Conservation (phyloP, 176 grass and related monocot species). For the Aegilops tauschii region DNA sequence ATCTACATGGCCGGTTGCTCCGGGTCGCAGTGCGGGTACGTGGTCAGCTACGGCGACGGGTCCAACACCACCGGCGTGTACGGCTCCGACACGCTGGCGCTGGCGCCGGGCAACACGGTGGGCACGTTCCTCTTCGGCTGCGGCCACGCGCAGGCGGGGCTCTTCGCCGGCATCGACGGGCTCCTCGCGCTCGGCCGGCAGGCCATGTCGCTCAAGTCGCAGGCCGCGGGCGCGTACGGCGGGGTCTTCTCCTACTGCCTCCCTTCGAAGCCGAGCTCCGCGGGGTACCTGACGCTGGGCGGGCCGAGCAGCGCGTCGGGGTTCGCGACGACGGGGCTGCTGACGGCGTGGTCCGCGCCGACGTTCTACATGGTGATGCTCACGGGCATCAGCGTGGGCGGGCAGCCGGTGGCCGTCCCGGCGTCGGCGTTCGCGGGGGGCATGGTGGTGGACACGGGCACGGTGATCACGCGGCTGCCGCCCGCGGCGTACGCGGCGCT, state of each 20-base stretch:
- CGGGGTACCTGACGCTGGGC: conserved; percentile 73
- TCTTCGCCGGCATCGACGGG: conserved; percentile 53
- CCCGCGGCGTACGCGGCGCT: conserved; percentile 71
- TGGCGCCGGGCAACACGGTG: conserved; percentile 23
- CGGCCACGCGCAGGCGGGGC: conserved; percentile 58
- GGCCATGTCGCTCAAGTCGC: conserved; percentile 49
- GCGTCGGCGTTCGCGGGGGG: conserved; percentile 49
- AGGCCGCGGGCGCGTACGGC: conserved; percentile 49
- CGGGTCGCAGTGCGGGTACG: conserved; percentile 50
- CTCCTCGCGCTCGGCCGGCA: conserved; percentile 72
- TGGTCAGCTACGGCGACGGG: conserved; percentile 68
- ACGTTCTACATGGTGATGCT: conserved; percentile 79
- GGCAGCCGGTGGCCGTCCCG: conserved; percentile 37
- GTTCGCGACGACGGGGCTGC: conserved; percentile 56
- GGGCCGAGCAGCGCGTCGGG: background rate
- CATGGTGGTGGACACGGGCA: conserved; percentile 84
- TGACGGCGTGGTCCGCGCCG: conserved; percentile 37
- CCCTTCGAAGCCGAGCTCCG: conserved; percentile 43
- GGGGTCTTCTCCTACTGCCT: conserved; percentile 90
- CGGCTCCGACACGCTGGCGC: conserved; percentile 60
- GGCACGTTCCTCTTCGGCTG: conserved; percentile 62
- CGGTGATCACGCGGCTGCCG: conserved; percentile 74
- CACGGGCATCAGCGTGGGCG: conserved; percentile 57
- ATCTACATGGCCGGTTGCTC: conserved; percentile 45
- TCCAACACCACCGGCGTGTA: conserved; percentile 75